A percentile compares a stretch with the other conserved stretches of the same genome.
Conservation (phyloP, 1,139 yeast species). For the Blastobotrys aristatus region DNA sequence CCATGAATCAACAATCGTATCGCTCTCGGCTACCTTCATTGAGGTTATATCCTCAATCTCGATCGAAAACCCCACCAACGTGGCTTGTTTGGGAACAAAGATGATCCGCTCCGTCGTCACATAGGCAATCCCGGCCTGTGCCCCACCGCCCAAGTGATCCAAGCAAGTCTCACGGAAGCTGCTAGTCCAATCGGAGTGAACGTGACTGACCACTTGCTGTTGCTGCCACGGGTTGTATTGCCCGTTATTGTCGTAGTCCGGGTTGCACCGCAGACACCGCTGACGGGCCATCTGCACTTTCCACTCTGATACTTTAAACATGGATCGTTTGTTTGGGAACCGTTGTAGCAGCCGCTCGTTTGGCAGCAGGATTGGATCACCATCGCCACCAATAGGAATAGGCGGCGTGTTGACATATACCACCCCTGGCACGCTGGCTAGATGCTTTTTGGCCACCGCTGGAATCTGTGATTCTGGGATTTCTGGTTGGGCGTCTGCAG, state of each 20-base stretch:
- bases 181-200: not conserved
- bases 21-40: slow-evolving; percentile 29
- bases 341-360: slow-evolving; percentile 31
- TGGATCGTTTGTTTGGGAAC: slow-evolving; percentile 24
- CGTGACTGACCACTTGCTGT: not conserved
- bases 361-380: slow-evolving; percentile 30
- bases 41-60: slow-evolving; percentile 26
- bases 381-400: slow-evolving; percentile 13
- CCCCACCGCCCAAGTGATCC: slow-evolving; percentile 24
- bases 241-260: slow-evolving; percentile 3
- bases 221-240: slow-evolving; percentile 6
- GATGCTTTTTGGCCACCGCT: slow-evolving; percentile 11
- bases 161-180: slow-evolving; percentile 16
- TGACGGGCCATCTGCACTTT: slow-evolving; percentile 18
- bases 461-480: slow-evolving; percentile 5
- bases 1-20: slow-evolving; percentile 21
- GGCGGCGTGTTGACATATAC: slow-evolving; percentile 13
- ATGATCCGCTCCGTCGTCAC: slow-evolving; percentile 32
- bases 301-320: slow-evolving; percentile 18
- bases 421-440: slow-evolving; percentile 10
- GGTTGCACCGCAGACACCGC: slow-evolving; percentile 18
- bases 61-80: slow-evolving; percentile 24
- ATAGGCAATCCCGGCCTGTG: slow-evolving; percentile 26
- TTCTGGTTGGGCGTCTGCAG: not conserved
- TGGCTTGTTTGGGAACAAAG: slow-evolving; percentile 23